Conservation (phyloP, 139 green algal genomes). For the Chlorella sorokiniana region DNA sequence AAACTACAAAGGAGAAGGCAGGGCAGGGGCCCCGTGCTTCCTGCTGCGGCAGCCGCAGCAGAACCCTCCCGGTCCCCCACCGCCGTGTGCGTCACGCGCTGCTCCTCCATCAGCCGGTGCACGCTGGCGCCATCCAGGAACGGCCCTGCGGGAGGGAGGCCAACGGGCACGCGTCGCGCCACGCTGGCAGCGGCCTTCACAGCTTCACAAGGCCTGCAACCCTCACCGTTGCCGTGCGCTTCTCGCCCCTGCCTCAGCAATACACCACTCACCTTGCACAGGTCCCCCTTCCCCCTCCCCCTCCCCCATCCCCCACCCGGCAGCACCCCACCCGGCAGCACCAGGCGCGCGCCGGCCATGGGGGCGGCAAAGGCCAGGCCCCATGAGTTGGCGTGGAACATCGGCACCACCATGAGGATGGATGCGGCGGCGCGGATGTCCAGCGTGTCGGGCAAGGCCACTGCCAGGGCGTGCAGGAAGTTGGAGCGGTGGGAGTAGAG, state of each 20-base stretch:
- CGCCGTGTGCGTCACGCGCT: conserved; percentile 54
- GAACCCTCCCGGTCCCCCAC: conserved; percentile 30
- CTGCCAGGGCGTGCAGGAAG: conserved; percentile 71
- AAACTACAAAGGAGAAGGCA: not conserved
- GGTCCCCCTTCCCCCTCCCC: too few relatives aligned
- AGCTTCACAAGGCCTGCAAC: not conserved
- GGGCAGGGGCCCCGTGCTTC: not conserved
- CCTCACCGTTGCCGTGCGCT: not conserved
- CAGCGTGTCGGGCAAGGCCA: conserved; percentile 51
- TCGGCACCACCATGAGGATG: conserved; percentile 72
- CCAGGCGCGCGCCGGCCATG: conserved; percentile 68
- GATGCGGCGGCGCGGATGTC: conserved; percentile 38
- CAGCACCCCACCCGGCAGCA: conserved; percentile 66
- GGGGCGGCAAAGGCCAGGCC: conserved; percentile 68
- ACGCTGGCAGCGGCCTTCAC: not conserved
- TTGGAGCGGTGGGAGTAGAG: conserved; percentile 79
- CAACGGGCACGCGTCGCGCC: not conserved
- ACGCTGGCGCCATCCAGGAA: conserved; percentile 70
- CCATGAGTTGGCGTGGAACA: conserved; percentile 83
- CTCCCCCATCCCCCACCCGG: too few relatives aligned
- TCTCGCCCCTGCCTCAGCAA: not conserved
- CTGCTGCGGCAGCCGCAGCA: conserved; percentile 37
- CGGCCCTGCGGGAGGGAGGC: conserved; percentile 44
- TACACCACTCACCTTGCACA: not conserved
- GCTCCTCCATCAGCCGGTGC: conserved; percentile 60